Evolutionary conservation across 257 asterid species (phyloP).

Genomic region (Euphrasia confusa): DNA sequence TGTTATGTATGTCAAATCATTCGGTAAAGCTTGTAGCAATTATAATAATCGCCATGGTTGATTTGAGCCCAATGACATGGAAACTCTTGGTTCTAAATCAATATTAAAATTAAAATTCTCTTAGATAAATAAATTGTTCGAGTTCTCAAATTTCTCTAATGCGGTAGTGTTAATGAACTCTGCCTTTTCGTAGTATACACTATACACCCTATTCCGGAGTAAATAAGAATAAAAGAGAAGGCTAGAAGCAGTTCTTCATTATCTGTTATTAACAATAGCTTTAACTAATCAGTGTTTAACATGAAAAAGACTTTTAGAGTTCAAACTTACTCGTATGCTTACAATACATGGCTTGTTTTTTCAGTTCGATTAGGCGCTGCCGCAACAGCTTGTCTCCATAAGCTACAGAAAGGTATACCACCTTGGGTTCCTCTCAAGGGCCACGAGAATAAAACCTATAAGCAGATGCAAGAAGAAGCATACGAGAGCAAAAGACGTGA

Average conservation of each 20-base stretch:
- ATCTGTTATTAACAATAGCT: no score
- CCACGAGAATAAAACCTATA: constrained; percentile 73
- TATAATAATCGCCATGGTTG: no score
- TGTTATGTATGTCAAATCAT: no score
- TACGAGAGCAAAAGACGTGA: constrained; percentile 81
- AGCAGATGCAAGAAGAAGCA: constrained; percentile 91
- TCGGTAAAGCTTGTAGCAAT: no score
- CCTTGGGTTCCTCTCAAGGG: constrained; percentile 99
- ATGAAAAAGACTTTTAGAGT: not conserved
- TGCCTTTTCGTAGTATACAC: not conserved
- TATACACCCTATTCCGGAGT: no score
- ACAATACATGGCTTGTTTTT: constrained; percentile 21
- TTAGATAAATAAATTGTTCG: no score
- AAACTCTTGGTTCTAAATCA: no score
- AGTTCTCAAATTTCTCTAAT: not conserved
- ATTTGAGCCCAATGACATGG: no score
- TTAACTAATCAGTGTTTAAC: no score
- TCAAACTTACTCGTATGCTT: constrained; percentile 13
- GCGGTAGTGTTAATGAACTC: not conserved
- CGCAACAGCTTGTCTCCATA: constrained; percentile 84
- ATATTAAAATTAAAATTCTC: no score
- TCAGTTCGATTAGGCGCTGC: constrained; percentile 91
- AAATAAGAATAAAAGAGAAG: no score
- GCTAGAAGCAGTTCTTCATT: no score
- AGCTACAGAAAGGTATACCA: constrained; percentile 84